Percentiles rank a stretch among this genome's conserved stretches.
Conservation (phyloP, 257 asterid species). For the Scutellaria minor region DNA sequence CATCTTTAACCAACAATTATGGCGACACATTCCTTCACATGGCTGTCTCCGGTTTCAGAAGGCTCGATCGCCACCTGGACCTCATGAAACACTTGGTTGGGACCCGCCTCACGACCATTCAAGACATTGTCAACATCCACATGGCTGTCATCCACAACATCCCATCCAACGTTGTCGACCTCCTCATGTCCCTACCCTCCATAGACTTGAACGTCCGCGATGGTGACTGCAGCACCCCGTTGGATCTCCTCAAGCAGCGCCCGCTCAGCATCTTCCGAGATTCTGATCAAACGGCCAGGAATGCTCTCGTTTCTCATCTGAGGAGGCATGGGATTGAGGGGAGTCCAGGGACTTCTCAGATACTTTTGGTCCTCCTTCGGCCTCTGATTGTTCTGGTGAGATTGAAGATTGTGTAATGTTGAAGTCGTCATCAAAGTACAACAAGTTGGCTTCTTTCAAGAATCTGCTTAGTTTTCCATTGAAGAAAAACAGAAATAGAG, state of each 20-base stretch:
- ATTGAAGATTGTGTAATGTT: slow-evolving; percentile 26
- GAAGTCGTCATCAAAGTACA: slow-evolving; percentile 42
- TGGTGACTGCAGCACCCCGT: slow-evolving; percentile 67
- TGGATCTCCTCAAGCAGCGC: slow-evolving; percentile 70
- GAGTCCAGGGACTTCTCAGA: slow-evolving; percentile 87
- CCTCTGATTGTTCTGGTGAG: slow-evolving; percentile 65
- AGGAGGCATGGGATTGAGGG: slow-evolving; percentile 65
- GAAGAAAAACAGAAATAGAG: slow-evolving; percentile 35
- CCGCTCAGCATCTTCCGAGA: slow-evolving; percentile 71
- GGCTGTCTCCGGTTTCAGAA: slow-evolving; percentile 77
- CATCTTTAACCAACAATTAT: slow-evolving; percentile 45
- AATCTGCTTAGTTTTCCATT: slow-evolving; percentile 52
- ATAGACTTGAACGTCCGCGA: slow-evolving; percentile 68
- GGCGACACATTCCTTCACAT: slow-evolving; percentile 91
- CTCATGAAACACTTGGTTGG: slow-evolving; percentile 57
- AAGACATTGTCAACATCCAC: slow-evolving; percentile 68
- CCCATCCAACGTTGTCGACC: slow-evolving; percentile 72
- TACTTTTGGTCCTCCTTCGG: slow-evolving; percentile 49
- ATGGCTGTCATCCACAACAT: slow-evolving; percentile 67
- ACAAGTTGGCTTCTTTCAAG: slow-evolving; percentile 52
- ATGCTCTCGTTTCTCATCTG: slow-evolving; percentile 55
- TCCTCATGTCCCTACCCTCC: slow-evolving; percentile 62
- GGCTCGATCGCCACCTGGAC: slow-evolving; percentile 67
- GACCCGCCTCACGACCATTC: slow-evolving; percentile 42
- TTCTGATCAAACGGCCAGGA: slow-evolving; percentile 60